A percentile compares a stretch with the other conserved stretches of the same genome.
Conservation (phyloP, 2,329 filamentous ascomycete species). For the Talaromyces islandicus region DNA sequence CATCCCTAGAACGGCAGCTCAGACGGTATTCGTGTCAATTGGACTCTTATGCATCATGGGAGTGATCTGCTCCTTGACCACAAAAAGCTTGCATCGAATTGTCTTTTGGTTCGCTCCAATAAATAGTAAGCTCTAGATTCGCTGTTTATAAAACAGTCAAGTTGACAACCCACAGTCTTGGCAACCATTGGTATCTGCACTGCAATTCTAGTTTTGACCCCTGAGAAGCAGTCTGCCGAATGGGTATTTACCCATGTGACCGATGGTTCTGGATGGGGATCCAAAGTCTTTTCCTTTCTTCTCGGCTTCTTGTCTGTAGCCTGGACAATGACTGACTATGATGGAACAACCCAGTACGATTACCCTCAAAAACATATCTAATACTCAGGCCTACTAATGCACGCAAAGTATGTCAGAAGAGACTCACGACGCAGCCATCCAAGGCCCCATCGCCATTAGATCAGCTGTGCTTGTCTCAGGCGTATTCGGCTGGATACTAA, state of each 20-base stretch:
- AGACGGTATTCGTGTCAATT: constrained; percentile 56
- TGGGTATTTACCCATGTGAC: constrained; percentile 59
- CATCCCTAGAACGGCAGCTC: constrained; percentile 45
- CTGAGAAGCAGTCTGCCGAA: constrained; percentile 51
- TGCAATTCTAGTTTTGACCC: constrained; percentile 52
- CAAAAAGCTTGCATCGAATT: constrained; percentile 53
- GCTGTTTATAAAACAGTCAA: neutral
- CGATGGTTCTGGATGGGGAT: constrained; percentile 59
- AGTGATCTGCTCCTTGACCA: constrained; percentile 58
- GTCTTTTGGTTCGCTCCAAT: constrained; percentile 62
- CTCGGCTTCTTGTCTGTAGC: constrained; percentile 45
- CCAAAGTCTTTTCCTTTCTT: constrained; percentile 56
- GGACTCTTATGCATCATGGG: constrained; percentile 51
- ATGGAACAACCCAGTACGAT: constrained; percentile 57
- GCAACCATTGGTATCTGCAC: constrained; percentile 58
- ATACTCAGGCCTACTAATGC: constrained; percentile 4
- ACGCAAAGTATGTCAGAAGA: constrained; percentile 56
- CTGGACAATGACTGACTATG: constrained; percentile 63
- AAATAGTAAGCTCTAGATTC: constrained; percentile 43
- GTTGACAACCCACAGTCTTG: constrained; percentile 34
- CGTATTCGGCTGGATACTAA: constrained; percentile 56
- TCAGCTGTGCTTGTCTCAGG: constrained; percentile 56
- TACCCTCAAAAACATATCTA: neutral
- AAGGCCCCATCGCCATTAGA: constrained; percentile 55
- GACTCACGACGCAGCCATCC: constrained; percentile 57